These are phyloP conservation scores for Aspergillus wentii DNA, from an alignment of 495 filamentous ascomycete species.

Conservation along the genomic window DNA sequence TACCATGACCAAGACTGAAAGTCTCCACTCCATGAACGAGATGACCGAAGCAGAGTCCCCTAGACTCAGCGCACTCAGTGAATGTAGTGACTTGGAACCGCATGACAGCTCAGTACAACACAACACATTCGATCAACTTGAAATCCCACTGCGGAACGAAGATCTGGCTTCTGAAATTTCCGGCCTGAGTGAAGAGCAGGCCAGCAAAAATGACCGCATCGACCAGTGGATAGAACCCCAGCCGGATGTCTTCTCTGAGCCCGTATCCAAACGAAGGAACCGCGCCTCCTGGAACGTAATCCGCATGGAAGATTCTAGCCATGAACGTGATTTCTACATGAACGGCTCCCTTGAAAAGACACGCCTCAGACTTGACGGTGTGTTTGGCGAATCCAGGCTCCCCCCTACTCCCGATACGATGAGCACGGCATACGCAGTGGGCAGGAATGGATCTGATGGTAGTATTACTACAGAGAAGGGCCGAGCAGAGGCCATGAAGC, in stretches of 20 bases:
- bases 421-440: slow-evolving; percentile 32
- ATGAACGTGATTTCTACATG: slow-evolving; percentile 15
- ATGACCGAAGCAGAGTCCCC: slow-evolving; percentile 47
- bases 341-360: slow-evolving; percentile 21
- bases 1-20: slow-evolving; percentile 33
- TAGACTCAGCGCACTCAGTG: slow-evolving; percentile 69
- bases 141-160: slow-evolving; percentile 27
- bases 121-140: slow-evolving; percentile 24
- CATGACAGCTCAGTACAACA: slow-evolving; percentile 35
- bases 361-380: slow-evolving; percentile 20
- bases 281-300: slow-evolving; percentile 16
- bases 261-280: slow-evolving; percentile 15
- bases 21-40: slow-evolving; percentile 29
- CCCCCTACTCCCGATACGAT: slow-evolving; percentile 45
- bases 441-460: slow-evolving; percentile 29
- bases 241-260: slow-evolving; percentile 12
- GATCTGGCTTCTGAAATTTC: slow-evolving; percentile 10
- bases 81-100: slow-evolving; percentile 71
- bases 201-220: slow-evolving; percentile 19
- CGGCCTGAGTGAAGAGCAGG: slow-evolving; percentile 6
- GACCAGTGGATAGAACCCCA: slow-evolving; percentile 27
- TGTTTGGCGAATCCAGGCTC: slow-evolving; percentile 31
- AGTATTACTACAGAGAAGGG: slow-evolving; percentile 27
- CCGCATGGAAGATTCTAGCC: slow-evolving; percentile 8
- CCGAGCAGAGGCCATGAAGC: slow-evolving; percentile 14